Evolutionary conservation across 441 rosid species (phyloP).

Genomic region (Pelargonium cotyledonis): DNA sequence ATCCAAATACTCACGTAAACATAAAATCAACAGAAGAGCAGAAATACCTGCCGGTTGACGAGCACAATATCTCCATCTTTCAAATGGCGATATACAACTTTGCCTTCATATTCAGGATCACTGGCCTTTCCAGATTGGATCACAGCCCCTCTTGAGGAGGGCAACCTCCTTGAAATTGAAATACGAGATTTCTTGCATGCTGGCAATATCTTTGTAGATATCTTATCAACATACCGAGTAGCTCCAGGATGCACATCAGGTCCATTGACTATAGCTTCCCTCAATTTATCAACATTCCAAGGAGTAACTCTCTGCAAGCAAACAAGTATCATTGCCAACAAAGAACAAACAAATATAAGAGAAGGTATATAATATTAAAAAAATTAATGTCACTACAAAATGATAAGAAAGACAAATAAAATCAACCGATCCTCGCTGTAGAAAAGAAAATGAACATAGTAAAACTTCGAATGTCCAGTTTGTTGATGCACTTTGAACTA

Average conservation of each 20-base stretch:
- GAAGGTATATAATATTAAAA: neutral
- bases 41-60: slow-evolving; percentile 85
- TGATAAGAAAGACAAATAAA: neutral
- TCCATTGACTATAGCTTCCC: slow-evolving; percentile 81
- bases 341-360: slow-evolving; percentile 8
- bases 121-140: slow-evolving; percentile 55
- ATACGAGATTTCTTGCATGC: slow-evolving; percentile 45
- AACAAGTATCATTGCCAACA: slow-evolving; percentile 11
- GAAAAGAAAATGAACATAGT: neutral
- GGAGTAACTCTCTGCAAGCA: slow-evolving; percentile 79
- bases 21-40: slow-evolving; percentile 7
- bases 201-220: slow-evolving; percentile 49
- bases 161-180: slow-evolving; percentile 67
- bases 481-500: neutral
- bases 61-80: slow-evolving; percentile 95
- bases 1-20: neutral
- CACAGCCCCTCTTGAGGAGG: slow-evolving; percentile 72
- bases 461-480: neutral
- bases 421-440: neutral
- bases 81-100: slow-evolving; percentile 82
- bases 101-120: slow-evolving; percentile 68
- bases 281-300: slow-evolving; percentile 71
- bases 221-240: slow-evolving; percentile 73
- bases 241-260: slow-evolving; percentile 92
- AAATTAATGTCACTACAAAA: neutral